Percentiles rank a stretch among this genome's conserved stretches.
phyloP scores from a whole-genome alignment of 768 basidiomycete species.

The Lactarius hengduanensis region DNA sequence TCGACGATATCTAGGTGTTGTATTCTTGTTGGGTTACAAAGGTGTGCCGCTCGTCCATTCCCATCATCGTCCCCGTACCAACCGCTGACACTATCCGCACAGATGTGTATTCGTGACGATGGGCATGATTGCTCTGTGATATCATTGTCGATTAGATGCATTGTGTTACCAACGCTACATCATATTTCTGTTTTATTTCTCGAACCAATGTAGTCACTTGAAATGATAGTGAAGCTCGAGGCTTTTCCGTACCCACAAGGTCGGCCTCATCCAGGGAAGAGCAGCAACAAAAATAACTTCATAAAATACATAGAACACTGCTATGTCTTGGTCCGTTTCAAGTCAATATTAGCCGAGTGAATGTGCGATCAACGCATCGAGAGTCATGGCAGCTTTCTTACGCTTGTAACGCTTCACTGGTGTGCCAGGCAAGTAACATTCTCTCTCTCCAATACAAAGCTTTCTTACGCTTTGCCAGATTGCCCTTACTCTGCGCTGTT shows the following conservation, averaged over 20 bases:
- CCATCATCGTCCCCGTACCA: neutral
- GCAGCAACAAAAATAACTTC: neutral
- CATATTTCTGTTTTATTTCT: neutral
- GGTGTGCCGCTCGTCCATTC: conserved; percentile 5
- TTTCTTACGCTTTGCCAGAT: no score
- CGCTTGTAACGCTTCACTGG: no score
- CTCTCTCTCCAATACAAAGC: no score
- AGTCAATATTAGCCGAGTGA: conserved; percentile 22
- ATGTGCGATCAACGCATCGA: conserved; percentile 69
- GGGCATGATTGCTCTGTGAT: conserved; percentile 20
- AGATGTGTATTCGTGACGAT: conserved; percentile 27
- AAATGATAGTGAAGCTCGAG: conserved; percentile 4
- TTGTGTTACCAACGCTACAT: conserved; percentile 19
- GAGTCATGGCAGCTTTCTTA: conserved; percentile 41
- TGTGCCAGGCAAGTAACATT: no score
- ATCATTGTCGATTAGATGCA: conserved; percentile 28
- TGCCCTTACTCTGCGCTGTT: no score
- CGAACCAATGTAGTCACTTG: neutral
- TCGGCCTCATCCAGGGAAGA: neutral
- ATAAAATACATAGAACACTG: neutral
- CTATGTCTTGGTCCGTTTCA: neutral
- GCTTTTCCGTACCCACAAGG: neutral
- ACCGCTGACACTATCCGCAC: neutral
- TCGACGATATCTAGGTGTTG: conserved; percentile 73
- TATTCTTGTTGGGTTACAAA: conserved; percentile 18